Evolutionary conservation across 768 basidiomycete genomes (phyloP), one percentile per base, ranked within the genome.

Genomic region (Hypholoma fasciculare): DNA sequence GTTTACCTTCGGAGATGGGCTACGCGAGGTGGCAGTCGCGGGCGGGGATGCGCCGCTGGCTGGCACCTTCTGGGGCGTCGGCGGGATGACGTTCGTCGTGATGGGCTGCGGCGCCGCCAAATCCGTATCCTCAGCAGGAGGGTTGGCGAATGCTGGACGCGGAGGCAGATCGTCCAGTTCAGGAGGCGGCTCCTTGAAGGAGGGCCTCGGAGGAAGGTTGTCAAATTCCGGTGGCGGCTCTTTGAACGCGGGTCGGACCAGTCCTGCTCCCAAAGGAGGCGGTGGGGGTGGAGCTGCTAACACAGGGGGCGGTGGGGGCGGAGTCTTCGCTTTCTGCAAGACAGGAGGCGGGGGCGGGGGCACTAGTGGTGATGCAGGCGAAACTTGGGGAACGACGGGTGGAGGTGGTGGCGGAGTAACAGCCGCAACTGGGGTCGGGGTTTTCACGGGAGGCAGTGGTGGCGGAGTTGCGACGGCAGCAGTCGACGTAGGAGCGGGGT

Each of bases 181-280:
- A 3, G 84, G 83, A 23, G 84, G 82, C 7, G 87, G 88, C 54
- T 86, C 85, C 65, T 78, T 88, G 71, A 88, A 90, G 2, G 69
- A 57, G 5, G 86, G 87, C 19, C 74, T 68, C 17, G 68, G 64
- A 26, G 76, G 72, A 36, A 72, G 61, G 53, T 72, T 68, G 19
- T 74, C 70, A 26, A 74, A 64, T 66, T 86, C 86, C 0, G 84
- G 83, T 37, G 85, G 83, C 2, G 86, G 87, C 49, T 86, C 85
- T 49, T 47, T 27, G 55, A 63, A 44, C 27, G 11, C 2, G 52
- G 58, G 27, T 47, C 56, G 49, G 39, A 47, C 26, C 48, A 56
- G 51, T 3, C 30, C 54, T 26, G 52, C 16, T 7, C 20, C 42
- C 63, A 56, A 73, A 44, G 67, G 72, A 4, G 74, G 73, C 20